Base-by-base conservation (phyloP, 2,329 filamentous ascomycete species). In the Dryadomyces quercus-mongolicae region DNA sequence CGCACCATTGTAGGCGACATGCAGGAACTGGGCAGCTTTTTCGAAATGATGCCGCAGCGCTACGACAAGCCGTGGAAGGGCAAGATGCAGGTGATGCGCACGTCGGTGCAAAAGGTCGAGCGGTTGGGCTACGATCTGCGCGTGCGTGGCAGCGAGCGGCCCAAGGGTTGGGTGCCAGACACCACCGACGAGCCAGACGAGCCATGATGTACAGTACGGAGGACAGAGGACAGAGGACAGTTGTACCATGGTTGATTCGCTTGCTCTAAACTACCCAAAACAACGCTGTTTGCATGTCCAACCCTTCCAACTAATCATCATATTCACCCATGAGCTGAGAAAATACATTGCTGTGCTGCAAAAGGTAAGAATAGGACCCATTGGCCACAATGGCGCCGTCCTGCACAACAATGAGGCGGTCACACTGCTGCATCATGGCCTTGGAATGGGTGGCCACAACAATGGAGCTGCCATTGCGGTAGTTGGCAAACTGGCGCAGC, bases 21-120 rank as follows among this genome's bases (percentile, higher is more conserved):
- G 66, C 84, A 92, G 63, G 78, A 82, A 49, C 75, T 97, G 58
- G 81, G 88, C 20, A 83, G 84, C 44, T 78, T 81, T 58, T 85
- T 95, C 56, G 88, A 95, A 71, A 78, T 80, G 62, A 71, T 96
- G 52, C 76, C 75, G 68, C 85, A 74, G 70, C 76, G 67, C 64
- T 75, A 59, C 59, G 73, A 74, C 61, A 73, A 71, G 72, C 73
- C 74, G 60, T 84, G 87, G 60, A 74, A 80, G 49, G 85, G 85
- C 70, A 98, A 98, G 76, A 80, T 89, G 71, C 81, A 84, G 44
- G 85, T 91, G 1, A 95, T 96, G 86, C 79, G 84, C 63, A 80
- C 81, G 64, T 94, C 89, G 67, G 90, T 98, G 25, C 84, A 86
- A 64, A 98, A 98, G 75, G 93, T 98, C 12, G 93, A 98, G 76